phyloP scores from a whole-genome alignment of 768 basidiomycete species.

The Ramaria sp. region DNA sequence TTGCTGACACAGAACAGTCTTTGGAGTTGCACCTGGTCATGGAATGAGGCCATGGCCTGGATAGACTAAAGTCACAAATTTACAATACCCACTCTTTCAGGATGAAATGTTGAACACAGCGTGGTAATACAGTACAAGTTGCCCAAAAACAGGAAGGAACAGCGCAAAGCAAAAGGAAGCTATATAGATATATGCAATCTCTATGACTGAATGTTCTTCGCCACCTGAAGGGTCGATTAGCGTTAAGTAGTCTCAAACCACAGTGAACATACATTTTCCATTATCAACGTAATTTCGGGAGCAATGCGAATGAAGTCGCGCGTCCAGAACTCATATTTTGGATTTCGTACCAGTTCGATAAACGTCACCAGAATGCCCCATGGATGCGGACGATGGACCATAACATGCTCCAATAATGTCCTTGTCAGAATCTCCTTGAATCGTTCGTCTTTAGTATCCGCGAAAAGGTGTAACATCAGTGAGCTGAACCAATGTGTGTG shows the following conservation, averaged over 20 bases:
- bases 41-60: slow-evolving; percentile 22
- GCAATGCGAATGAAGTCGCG: slow-evolving; percentile 77
- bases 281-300: slow-evolving; percentile 75
- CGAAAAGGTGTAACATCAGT: slow-evolving; percentile 79
- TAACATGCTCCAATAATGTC: slow-evolving; percentile 86
- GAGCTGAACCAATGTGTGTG: slow-evolving; percentile 98
- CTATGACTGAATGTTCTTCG: slow-evolving; percentile 9
- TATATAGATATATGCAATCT: slow-evolving; percentile 8
- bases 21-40: slow-evolving; percentile 21
- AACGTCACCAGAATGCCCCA: slow-evolving; percentile 94
- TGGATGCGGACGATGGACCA: slow-evolving; percentile 91
- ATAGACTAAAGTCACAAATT: slow-evolving; percentile 18
- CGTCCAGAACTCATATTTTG: slow-evolving; percentile 86
- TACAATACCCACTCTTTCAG: neutral
- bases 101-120: slow-evolving; percentile 10
- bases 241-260: neutral
- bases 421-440: slow-evolving; percentile 79
- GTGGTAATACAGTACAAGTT: slow-evolving; percentile 14
- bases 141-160: slow-evolving; percentile 16
- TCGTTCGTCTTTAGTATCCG: slow-evolving; percentile 63
- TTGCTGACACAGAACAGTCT: slow-evolving; percentile 13
- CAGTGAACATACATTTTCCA: slow-evolving; percentile 59
- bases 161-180: slow-evolving; percentile 9
- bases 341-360: slow-evolving; percentile 85
- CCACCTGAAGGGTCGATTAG: neutral